phyloP scores from a whole-genome alignment of 257 asterid species.

The Solanum virginianum region DNA sequence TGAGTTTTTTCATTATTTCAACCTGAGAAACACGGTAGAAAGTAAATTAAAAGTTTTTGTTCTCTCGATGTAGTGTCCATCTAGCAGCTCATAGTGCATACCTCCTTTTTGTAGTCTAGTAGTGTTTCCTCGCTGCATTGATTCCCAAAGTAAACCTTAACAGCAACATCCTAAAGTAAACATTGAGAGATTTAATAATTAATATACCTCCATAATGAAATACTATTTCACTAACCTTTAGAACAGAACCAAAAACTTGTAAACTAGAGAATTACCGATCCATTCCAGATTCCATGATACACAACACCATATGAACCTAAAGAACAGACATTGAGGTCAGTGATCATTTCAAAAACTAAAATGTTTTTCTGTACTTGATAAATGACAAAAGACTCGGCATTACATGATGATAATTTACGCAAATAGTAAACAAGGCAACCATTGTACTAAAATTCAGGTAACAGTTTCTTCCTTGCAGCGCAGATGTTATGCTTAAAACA shows the following conservation, averaged over 20 bases:
- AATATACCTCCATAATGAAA: not conserved
- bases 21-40: conserved; percentile 22
- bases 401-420: not conserved
- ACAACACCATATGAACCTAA: conserved; percentile 61
- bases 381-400: not conserved
- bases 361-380: not conserved
- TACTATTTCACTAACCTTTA: not conserved
- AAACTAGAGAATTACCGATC: conserved; percentile 34
- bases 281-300: conserved; percentile 68
- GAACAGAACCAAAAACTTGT: not conserved
- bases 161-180: conserved; percentile 59
- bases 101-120: conserved; percentile 54
- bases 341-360: not conserved
- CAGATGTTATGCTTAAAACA: not conserved
- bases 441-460: not conserved
- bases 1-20: conserved; percentile 55
- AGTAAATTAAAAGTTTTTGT: not conserved
- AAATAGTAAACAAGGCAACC: not conserved
- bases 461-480: not conserved
- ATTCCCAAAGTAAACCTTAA: conserved; percentile 51
- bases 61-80: not conserved
- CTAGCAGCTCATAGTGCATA: not conserved
- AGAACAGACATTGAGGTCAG: conserved; percentile 5
- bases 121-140: conserved; percentile 35
- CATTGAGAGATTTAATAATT: not conserved